Conservation (phyloP, 2,329 filamentous ascomycete species). For the Trematosphaeria pertusa region DNA sequence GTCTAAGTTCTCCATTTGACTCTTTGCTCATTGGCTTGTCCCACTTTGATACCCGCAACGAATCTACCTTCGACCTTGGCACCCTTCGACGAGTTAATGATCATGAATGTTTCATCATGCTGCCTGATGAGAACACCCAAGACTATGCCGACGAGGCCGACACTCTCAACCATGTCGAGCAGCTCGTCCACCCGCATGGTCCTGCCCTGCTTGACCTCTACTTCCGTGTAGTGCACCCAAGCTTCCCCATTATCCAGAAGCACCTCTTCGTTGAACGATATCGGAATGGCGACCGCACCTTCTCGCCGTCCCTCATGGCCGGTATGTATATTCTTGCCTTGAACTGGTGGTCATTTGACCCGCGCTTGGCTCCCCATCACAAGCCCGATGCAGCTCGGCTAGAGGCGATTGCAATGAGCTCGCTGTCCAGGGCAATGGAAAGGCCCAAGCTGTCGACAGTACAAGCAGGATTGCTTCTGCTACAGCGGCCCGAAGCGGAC, state of each 20-base stretch:
- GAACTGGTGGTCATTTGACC: slow-evolving; percentile 84
- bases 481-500: slow-evolving; percentile 77
- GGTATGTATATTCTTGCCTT: slow-evolving; percentile 85
- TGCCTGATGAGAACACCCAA: slow-evolving; percentile 75
- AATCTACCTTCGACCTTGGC: slow-evolving; percentile 71
- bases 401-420: slow-evolving; percentile 75
- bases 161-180: slow-evolving; percentile 76
- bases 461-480: slow-evolving; percentile 76
- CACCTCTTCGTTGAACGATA: slow-evolving; percentile 81
- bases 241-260: slow-evolving; percentile 83
- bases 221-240: slow-evolving; percentile 80
- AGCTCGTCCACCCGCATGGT: slow-evolving; percentile 78
- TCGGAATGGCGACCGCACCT: slow-evolving; percentile 72
- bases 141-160: slow-evolving; percentile 74
- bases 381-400: slow-evolving; percentile 76
- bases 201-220: slow-evolving; percentile 79
- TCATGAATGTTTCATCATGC: slow-evolving; percentile 79
- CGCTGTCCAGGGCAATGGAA: slow-evolving; percentile 78
- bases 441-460: slow-evolving; percentile 82
- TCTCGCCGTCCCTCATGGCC: slow-evolving; percentile 77
- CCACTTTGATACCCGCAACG: slow-evolving; percentile 80
- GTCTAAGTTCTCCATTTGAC: slow-evolving; percentile 82
- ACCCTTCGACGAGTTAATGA: slow-evolving; percentile 77
- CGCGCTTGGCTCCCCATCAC: slow-evolving; percentile 67
- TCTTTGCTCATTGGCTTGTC: slow-evolving; percentile 83